Percentiles rank a stretch among this genome's conserved stretches.
These are phyloP conservation scores for Cucurbita moschata DNA, from an alignment of 306 rosid species.

Conservation along the genomic window DNA sequence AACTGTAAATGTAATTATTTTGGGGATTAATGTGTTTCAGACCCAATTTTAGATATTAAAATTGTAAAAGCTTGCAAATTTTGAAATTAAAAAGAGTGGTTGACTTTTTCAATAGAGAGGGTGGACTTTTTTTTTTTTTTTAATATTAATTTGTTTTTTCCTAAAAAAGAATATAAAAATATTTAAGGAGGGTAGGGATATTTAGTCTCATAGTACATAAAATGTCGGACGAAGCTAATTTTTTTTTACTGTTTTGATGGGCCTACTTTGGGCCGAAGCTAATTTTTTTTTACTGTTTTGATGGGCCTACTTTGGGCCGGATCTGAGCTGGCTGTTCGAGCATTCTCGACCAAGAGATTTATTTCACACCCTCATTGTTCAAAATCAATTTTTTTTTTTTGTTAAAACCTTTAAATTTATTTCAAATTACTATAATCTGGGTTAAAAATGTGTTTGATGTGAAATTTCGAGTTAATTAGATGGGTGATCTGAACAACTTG, in stretches of 20 bases:
- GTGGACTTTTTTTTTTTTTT: background rate
- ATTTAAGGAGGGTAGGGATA: background rate
- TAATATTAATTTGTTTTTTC: background rate
- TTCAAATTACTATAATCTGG: background rate
- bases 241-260: background rate
- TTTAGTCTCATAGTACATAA: background rate
- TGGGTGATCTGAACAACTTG: too few relatives aligned
- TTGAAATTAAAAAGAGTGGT: background rate
- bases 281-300: background rate
- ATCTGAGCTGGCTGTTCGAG: background rate
- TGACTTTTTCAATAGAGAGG: background rate
- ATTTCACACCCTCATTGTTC: background rate
- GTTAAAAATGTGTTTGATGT: too few relatives aligned
- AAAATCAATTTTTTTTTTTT: background rate
- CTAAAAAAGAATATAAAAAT: background rate
- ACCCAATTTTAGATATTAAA: too few relatives aligned
- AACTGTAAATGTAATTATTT: too few relatives aligned
- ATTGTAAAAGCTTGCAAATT: too few relatives aligned
- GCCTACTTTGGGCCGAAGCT: background rate
- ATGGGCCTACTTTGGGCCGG: background rate
- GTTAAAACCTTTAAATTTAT: background rate
- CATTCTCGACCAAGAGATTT: background rate
- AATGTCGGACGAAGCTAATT: background rate
- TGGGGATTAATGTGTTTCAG: too few relatives aligned
- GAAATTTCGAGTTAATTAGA: too few relatives aligned